Conservation (phyloP, 2,329 filamentous ascomycete species). For the Cladophialophora yegresii region DNA sequence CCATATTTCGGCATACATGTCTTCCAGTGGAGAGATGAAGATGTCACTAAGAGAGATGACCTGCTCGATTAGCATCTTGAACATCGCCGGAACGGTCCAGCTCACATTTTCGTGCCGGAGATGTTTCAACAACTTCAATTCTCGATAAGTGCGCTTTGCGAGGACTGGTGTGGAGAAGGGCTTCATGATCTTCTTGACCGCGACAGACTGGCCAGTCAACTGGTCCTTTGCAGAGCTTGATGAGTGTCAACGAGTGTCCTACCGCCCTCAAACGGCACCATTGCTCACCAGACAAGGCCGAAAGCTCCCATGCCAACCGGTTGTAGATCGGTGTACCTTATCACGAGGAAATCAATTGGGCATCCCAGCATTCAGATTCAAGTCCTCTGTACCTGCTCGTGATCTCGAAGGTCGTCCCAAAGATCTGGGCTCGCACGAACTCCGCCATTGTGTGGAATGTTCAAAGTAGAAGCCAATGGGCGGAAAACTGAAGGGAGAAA, state of each 20-base stretch:
- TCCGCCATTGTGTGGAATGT: conserved; percentile 74
- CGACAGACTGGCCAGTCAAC: conserved; percentile 93
- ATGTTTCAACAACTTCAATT: conserved; percentile 96
- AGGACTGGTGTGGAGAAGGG: conserved; percentile 99
- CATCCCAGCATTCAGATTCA: conserved; percentile 20
- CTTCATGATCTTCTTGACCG: conserved; percentile 99
- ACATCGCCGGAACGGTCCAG: conserved; percentile 14
- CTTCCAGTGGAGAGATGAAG: conserved; percentile 97
- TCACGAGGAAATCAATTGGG: conserved; percentile 36
- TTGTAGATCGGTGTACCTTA: conserved; percentile 94
- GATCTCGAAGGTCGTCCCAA: conserved; percentile 99
- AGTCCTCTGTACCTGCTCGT: conserved; percentile 74
- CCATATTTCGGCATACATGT: conserved; percentile 69
- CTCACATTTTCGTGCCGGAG: conserved; percentile 91
- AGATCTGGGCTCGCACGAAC: conserved; percentile 98
- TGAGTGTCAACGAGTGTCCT: conserved; percentile 13
- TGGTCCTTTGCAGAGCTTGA: conserved; percentile 92
- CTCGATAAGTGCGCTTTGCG: conserved; percentile 95
- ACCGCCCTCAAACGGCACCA: neutral
- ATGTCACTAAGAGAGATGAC: conserved; percentile 99
- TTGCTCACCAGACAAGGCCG: conserved; percentile 89
- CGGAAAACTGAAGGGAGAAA: neutral
- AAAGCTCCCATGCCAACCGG: conserved; percentile 99
- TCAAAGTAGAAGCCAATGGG: neutral
- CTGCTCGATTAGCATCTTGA: conserved; percentile 49